These are phyloP conservation scores for Ceratocystis variospora DNA, from an alignment of 2,329 filamentous ascomycete species.

Conservation along the genomic window DNA sequence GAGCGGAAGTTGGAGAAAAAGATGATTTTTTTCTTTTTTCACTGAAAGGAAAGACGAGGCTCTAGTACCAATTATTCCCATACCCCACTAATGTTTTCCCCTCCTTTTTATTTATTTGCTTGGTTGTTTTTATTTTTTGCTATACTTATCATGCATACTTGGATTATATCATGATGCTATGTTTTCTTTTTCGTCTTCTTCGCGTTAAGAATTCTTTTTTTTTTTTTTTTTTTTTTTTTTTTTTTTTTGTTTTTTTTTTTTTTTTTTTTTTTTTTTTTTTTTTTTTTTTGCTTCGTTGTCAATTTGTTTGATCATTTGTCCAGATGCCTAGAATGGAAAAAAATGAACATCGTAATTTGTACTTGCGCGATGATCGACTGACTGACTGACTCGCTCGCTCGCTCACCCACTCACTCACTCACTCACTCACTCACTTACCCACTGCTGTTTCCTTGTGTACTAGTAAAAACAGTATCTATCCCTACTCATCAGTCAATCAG, in stretches of 20 bases:
- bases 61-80: background rate
- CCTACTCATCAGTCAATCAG: too few species aligned
- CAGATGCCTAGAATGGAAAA: too few species aligned
- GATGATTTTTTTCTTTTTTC: background rate
- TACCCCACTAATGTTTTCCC: background rate
- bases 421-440: too few species aligned
- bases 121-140: constrained; percentile 9
- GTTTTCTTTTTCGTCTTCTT: background rate
- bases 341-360: too few species aligned
- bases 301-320: background rate
- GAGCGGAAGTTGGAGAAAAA: background rate
- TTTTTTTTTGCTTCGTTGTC: background rate
- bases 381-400: too few species aligned
- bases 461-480: too few species aligned
- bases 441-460: too few species aligned
- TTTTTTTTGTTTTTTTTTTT: constrained; percentile 1
- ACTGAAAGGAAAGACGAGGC: background rate
- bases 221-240: constrained; percentile 7
- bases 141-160: constrained; percentile 4
- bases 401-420: too few species aligned
- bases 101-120: constrained; percentile 6
- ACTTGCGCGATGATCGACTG: too few species aligned
- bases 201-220: background rate
- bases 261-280: background rate
- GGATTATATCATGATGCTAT: constrained; percentile 1